Base-by-base conservation (phyloP, 495 filamentous ascomycete genomes). In the Tetracladium setigerum region DNA sequence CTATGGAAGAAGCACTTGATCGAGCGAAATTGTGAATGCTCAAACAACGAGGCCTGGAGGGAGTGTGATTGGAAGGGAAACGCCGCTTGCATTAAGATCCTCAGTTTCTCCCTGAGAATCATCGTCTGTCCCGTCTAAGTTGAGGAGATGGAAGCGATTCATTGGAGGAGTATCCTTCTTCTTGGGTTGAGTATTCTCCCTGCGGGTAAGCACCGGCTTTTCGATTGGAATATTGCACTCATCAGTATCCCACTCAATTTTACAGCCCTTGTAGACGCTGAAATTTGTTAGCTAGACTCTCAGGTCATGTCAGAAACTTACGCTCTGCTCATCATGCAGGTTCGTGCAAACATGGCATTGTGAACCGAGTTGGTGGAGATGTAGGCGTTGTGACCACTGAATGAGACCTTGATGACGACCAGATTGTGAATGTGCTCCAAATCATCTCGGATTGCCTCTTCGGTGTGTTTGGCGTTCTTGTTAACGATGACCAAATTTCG, bases 391-490 rank as follows among this genome's bases (percentile, higher is more conserved):
- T 62, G 55, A 18, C 69, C 72, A 15, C 68, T 58, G 60, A 84
- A 82, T 30, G 67, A 67, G 16, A 91, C 67, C 46, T 76, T 76
- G 59, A 90, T 73, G 12, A 95, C 71, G 24, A 83, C 70, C 9
- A 91, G 68, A 54, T 87, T 86, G 61, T 89, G 78, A 52, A 94
- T 90, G 57, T 92, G 88, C 13, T 91, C 83, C 35, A 91, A 65
- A 54, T 95, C 83, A 5, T 83, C 76, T 2, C 84, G 78, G 37
- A 95, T 77, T 4, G 67, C 57, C 3, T 70, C 64, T 46, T 84
- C 82, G 0, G 81, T 88, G 49, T 87, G 72, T 41, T 67, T 73
- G 27, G 65, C 60, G 37, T 73, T 67, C 19, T 73, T 74, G 7
- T 74, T 74, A 52, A 69, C 73, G 38, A 94, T 70, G 31, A 88